phyloP scores from a whole-genome alignment of 2,329 filamentous ascomycete species.

The Aureobasidium musti region DNA sequence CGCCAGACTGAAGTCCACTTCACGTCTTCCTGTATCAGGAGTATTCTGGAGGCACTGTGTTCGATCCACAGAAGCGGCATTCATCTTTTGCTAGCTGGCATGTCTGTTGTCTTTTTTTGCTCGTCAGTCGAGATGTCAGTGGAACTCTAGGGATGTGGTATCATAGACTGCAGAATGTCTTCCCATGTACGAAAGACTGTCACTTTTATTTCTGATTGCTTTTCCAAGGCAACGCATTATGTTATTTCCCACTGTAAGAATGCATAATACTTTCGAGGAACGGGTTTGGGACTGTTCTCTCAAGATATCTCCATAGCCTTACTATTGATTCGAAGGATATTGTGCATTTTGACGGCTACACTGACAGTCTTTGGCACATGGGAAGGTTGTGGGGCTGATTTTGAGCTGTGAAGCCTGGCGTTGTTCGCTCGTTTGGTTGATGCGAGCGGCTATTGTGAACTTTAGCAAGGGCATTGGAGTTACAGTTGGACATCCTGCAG shows the following conservation, averaged over 20 bases:
- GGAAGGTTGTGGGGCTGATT: background rate
- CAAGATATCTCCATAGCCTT: too few relatives aligned
- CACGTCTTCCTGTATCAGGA: slow-evolving; percentile 14
- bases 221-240: too few relatives aligned
- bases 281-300: too few relatives aligned
- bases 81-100: background rate
- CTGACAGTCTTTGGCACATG: too few relatives aligned
- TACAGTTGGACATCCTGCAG: background rate
- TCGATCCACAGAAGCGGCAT: slow-evolving; percentile 31
- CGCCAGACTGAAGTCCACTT: slow-evolving; percentile 30
- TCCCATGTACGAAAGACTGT: too few relatives aligned
- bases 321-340: too few relatives aligned
- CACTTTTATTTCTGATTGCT: too few relatives aligned
- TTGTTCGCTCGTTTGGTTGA: background rate
- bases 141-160: too few relatives aligned
- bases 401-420: background rate
- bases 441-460: background rate
- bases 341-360: too few relatives aligned
- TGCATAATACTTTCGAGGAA: too few relatives aligned
- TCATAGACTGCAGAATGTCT: background rate
- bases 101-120: background rate
- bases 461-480: too few relatives aligned
- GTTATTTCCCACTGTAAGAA: too few relatives aligned
- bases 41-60: slow-evolving; percentile 31
- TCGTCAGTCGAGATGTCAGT: background rate